Base-by-base conservation (phyloP, 139 green algal species). In the Zygnema circumcarinatum region DNA sequence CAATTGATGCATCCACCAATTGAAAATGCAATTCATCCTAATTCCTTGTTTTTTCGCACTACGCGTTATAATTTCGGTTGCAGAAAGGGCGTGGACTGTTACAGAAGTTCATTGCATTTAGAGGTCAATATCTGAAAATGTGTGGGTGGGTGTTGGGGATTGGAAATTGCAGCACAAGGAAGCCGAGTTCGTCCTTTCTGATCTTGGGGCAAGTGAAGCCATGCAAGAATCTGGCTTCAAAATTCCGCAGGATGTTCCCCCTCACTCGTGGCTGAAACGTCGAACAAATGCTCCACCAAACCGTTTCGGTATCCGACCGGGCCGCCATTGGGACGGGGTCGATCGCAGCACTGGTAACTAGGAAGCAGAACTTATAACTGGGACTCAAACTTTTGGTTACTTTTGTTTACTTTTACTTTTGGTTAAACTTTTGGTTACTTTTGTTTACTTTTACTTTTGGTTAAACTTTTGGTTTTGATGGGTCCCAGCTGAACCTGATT, bases 301-400 rank as follows among this genome's bases (percentile, higher is more conserved):
- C 85, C 93, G 97, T 41, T 99, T 97, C 89, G 91, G 90, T 82
- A 98, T 99, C 76, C 83, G 88, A 2, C 97, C 97, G 0, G 97
- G 97, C 1, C 93, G 96, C 0, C 97, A 99, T 92, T 99, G 97
- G 97, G 97, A 99, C 80, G 97, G 97, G 0, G 96, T 98, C 31
- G 94, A 98, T 92, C 94, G 97, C 42, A 95, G 90, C 87, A 99
- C 94, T 68, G 96, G 96, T 87, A 72, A 36, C 11, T 25, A 2
- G 2, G 20, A n/a, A 29, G 40, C 1, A 1, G 20, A 11, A 35
- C 35, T 22, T 74, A 38, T 36, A 1, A 22, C 40, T 74, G 22
- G 38, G 36, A 35, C 0, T n/a, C 0, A 41, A 67, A 40, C 41
- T 73, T 22, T 2, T 74, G 38, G 0, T 74, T n/a, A 53, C 36